Conservation (phyloP, 1,284 basidiomycete genomes). For the Cryptococcus deneoformans region DNA sequence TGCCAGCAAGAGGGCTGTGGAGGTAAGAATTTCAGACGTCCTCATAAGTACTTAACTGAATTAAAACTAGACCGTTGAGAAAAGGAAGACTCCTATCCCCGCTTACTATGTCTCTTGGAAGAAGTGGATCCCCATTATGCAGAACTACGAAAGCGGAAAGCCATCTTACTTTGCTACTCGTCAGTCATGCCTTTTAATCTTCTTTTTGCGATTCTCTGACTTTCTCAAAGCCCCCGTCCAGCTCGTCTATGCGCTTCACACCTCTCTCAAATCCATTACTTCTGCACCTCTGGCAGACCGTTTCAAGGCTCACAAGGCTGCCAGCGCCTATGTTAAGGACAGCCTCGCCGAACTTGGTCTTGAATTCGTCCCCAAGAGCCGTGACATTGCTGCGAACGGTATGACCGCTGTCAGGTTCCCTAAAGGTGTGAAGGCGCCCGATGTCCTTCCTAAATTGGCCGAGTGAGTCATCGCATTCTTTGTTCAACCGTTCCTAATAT, state of each 20-base stretch:
- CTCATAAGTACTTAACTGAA: neutral
- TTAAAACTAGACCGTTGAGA: conserved; percentile 61
- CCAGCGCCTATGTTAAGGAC: conserved; percentile 70
- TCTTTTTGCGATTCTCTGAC: neutral
- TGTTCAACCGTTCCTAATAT: neutral
- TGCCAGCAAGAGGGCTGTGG: conserved; percentile 76
- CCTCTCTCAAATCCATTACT: conserved; percentile 72
- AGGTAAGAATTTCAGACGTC: conserved; percentile 46
- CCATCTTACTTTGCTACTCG: conserved; percentile 87
- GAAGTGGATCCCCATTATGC: conserved; percentile 94
- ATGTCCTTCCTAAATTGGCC: conserved; percentile 62
- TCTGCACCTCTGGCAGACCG: conserved; percentile 67
- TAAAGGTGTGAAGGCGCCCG: conserved; percentile 65
- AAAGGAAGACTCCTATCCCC: conserved; percentile 65
- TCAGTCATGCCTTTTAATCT: conserved; percentile 20
- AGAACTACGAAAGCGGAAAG: conserved; percentile 61
- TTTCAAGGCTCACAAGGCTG: conserved; percentile 71
- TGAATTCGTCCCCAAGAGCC: conserved; percentile 61
- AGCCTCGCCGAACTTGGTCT: conserved; percentile 69
- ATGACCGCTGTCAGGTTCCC: conserved; percentile 87
- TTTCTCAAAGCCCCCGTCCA: conserved; percentile 64
- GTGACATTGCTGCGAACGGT: conserved; percentile 75
- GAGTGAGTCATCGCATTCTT: conserved; percentile 23
- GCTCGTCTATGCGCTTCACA: conserved; percentile 85
- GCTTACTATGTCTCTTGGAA: conserved; percentile 91